Conservation (phyloP, 495 filamentous ascomycete species). For the Coniosporium apollinis region DNA sequence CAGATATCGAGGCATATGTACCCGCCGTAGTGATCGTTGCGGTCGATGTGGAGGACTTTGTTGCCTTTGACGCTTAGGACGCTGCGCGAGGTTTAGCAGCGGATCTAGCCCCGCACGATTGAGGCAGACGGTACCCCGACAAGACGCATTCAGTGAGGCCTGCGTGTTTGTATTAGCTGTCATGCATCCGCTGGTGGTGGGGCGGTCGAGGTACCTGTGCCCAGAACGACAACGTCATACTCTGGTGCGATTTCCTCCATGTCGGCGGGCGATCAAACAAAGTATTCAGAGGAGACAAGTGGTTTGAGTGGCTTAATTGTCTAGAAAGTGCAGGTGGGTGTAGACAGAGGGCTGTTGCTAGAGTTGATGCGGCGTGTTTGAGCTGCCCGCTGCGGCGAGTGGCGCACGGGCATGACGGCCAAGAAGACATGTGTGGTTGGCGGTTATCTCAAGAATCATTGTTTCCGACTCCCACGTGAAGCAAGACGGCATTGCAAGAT, state of each 20-base stretch:
- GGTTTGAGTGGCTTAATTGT: too few species aligned
- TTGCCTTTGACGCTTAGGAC: constrained; percentile 97
- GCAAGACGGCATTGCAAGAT: too few species aligned
- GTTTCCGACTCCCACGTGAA: too few species aligned
- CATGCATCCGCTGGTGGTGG: constrained; percentile 17
- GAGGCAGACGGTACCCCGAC: constrained; percentile 69
- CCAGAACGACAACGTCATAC: constrained; percentile 97
- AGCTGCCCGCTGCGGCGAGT: too few species aligned
- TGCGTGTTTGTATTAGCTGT: constrained; percentile 24
- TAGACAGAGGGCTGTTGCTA: too few species aligned
- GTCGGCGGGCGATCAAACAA: constrained; percentile 13
- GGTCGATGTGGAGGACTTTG: constrained; percentile 97
- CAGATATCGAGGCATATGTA: constrained; percentile 19
- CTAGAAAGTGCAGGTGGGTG: too few species aligned
- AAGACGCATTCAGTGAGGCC: constrained; percentile 97
- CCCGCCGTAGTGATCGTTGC: constrained; percentile 98
- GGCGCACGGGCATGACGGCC: too few species aligned
- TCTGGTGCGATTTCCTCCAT: constrained; percentile 96
- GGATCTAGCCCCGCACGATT: too few species aligned
- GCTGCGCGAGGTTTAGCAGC: constrained; percentile 26
- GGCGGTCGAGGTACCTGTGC: constrained; percentile 55
- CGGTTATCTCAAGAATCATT: too few species aligned
- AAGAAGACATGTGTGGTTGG: too few species aligned
- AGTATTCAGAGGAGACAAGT: not conserved
- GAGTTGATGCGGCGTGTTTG: too few species aligned